Percentiles rank a stretch among this genome's conserved stretches.
Evolutionary conservation across 192 early-diverging fungal genomes (phyloP).

Genomic region (Linnemannia schmuckeri): DNA sequence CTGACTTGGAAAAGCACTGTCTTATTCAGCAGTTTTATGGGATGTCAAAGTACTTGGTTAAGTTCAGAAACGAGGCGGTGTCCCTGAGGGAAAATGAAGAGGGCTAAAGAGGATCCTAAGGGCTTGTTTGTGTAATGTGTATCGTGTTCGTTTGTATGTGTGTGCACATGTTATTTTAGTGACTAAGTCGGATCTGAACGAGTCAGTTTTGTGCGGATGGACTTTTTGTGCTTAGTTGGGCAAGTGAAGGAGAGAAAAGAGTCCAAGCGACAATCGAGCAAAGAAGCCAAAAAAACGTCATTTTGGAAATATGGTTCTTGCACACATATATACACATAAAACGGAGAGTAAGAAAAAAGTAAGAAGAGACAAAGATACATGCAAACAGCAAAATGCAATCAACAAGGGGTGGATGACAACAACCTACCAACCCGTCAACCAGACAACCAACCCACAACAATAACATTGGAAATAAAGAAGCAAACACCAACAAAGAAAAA

Average conservation of each 20-base stretch:
- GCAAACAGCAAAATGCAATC: not conserved
- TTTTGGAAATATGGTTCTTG: constrained; percentile 3
- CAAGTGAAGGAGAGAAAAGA: not conserved
- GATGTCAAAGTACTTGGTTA: not conserved
- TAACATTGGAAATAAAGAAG: not conserved
- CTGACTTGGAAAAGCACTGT: not conserved
- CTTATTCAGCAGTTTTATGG: not conserved
- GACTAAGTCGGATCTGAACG: not conserved
- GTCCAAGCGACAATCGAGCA: not conserved
- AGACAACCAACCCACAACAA: not conserved
- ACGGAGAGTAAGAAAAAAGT: not conserved
- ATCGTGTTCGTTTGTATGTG: not conserved
- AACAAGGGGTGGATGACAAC: not conserved
- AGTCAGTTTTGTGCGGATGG: not conserved
- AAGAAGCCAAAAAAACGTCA: not conserved
- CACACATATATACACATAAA: not conserved
- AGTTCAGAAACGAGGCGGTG: not conserved
- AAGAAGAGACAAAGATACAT: not conserved
- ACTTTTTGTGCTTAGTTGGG: constrained; percentile 1
- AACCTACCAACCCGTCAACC: not conserved
- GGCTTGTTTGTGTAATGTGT: not conserved
- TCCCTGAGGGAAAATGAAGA: too few species aligned
- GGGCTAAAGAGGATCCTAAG: not conserved
- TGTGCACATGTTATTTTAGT: not conserved
- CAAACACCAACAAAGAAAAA: not conserved